phyloP scores from a whole-genome alignment of 176 grass and related monocot species.

The Musa troglodytarum region DNA sequence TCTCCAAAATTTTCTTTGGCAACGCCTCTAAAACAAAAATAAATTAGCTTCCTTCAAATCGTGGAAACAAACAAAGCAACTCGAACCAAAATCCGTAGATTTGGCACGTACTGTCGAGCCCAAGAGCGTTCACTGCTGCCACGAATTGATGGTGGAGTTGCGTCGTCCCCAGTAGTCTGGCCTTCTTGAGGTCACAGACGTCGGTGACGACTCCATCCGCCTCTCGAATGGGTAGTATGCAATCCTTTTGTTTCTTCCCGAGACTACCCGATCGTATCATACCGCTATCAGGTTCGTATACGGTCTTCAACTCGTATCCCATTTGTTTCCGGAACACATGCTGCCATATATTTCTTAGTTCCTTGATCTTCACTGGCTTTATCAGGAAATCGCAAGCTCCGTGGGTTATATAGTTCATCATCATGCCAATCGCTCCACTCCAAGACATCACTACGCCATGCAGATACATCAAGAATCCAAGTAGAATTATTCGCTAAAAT shows the following conservation, averaged over 20 bases:
- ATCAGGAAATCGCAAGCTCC: slow-evolving; percentile 46
- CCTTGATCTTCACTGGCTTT: slow-evolving; percentile 35
- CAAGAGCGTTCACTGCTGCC: slow-evolving; percentile 24
- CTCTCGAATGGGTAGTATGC: not conserved
- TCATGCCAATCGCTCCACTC: slow-evolving; percentile 22
- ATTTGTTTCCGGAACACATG: slow-evolving; percentile 37
- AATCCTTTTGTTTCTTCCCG: no score
- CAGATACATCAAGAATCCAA: not conserved
- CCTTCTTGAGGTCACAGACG: slow-evolving; percentile 27
- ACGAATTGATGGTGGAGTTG: slow-evolving; percentile 42
- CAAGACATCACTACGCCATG: slow-evolving; percentile 31
- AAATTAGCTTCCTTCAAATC: not conserved
- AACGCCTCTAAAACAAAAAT: slow-evolving; percentile 29
- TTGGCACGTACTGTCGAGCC: slow-evolving; percentile 22
- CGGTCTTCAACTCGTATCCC: not conserved
- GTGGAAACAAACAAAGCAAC: no score
- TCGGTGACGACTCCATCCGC: slow-evolving; percentile 23
- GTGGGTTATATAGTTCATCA: slow-evolving; percentile 40
- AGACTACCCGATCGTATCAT: not conserved
- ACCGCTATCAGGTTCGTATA: not conserved
- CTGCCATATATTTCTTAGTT: slow-evolving; percentile 42
- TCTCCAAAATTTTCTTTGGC: slow-evolving; percentile 39
- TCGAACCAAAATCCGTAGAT: no score
- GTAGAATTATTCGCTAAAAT: not conserved
- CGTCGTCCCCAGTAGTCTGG: slow-evolving; percentile 31